A percentile compares a stretch with the other conserved stretches of the same genome.
Conservation (phyloP, 2,329 filamentous ascomycete species). For the Catunica adiposa region DNA sequence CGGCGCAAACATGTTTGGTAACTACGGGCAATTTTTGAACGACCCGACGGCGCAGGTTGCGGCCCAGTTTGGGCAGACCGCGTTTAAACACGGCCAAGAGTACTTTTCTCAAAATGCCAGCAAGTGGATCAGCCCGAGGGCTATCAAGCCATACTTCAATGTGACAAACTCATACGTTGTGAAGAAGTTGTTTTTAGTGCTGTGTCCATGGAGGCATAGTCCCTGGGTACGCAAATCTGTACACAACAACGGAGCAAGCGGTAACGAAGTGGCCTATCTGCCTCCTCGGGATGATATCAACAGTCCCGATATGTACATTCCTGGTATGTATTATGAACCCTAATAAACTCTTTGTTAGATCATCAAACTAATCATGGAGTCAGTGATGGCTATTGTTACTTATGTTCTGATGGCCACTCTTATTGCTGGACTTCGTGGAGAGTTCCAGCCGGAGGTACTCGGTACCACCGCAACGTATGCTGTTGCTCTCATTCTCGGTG, state of each 20-base stretch:
- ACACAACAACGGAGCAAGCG: constrained; percentile 41
- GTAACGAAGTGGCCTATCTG: constrained; percentile 63
- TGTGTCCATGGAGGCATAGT: constrained; percentile 95
- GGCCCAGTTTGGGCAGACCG: constrained; percentile 82
- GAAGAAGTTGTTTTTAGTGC: constrained; percentile 79
- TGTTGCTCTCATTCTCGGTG: constrained; percentile 65
- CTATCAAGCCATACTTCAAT: constrained; percentile 98
- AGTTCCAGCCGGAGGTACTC: constrained; percentile 86
- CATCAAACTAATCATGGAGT: constrained; percentile 1
- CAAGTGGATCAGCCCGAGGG: constrained; percentile 75
- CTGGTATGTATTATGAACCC: constrained; percentile 26
- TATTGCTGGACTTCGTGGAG: constrained; percentile 72
- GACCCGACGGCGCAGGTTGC: constrained; percentile 92
- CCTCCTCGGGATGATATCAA: constrained; percentile 92
- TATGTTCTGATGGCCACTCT: constrained; percentile 91
- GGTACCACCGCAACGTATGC: constrained; percentile 78
- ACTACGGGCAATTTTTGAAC: constrained; percentile 86
- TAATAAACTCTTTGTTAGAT: no score
- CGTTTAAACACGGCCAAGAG: constrained; percentile 80
- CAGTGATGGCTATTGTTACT: constrained; percentile 87
- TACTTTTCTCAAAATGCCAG: constrained; percentile 85
- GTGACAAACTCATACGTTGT: constrained; percentile 95
- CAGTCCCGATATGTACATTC: constrained; percentile 98
- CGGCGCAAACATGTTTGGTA: constrained; percentile 41
- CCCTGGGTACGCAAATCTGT: constrained; percentile 89